Base-by-base conservation (phyloP, 768 basidiomycete species). In the Boletus reticuloceps region DNA sequence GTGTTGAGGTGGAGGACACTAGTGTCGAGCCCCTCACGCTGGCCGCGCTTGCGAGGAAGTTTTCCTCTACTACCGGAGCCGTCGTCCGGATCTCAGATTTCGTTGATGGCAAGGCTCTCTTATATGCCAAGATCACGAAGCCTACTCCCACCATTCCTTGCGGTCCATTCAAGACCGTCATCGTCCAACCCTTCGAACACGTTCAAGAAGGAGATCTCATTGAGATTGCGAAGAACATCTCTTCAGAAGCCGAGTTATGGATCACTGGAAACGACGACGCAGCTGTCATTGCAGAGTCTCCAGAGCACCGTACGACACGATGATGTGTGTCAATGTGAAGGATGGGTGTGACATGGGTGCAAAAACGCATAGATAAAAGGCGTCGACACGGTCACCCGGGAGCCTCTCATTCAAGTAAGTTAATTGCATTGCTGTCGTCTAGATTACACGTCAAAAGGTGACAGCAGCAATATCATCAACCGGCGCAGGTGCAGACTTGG, bases 221-320 rank as follows among this genome's bases (percentile, higher is more conserved):
- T 16, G 69, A 70, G 19, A 57, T 70, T 13, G 64, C 55, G 2
- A 63, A 57, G 39, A 62, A 64, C 49, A 50, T 70, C 16, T 54
- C 64, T 22, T 58, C 59, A 2, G 69, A 68, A 25, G 60, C 64
- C 2, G 69, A 69, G 22, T 19, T 69, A 3, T 69, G 68, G 68
- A 60, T 69, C 46, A 64, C 59, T 2, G 67, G 66, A 6, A 70
- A 69, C 32, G 69, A 69, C 34, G 61, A 70, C 29, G 62, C 68
- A 2, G 66, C 56, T n/a, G n/a, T n/a, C n/a, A n/a, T n/a, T n/a
- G n/a, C n/a, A n/a, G n/a, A n/a, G n/a, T n/a, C n/a, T n/a, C n/a
- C n/a, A n/a, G n/a, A n/a, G n/a, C n/a, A n/a, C n/a, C n/a, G n/a
- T n/a, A n/a, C n/a, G n/a, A n/a, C n/a, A n/a, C n/a, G n/a, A n/a